Percentiles rank a stretch among this genome's conserved stretches.
Conservation (phyloP, 495 filamentous ascomycete genomes). For the Lineolata rhizophorae region DNA sequence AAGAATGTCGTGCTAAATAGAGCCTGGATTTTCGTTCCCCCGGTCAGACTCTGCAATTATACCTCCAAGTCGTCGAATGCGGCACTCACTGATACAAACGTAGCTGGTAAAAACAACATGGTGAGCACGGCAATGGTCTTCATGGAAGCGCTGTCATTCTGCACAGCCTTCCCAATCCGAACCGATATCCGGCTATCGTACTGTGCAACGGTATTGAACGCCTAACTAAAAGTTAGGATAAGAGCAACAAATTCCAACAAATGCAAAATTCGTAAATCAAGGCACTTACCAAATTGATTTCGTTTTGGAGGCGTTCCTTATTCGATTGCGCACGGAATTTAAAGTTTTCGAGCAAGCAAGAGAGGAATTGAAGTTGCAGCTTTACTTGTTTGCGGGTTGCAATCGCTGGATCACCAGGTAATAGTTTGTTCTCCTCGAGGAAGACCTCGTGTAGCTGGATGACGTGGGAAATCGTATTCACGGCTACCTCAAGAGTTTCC, state of each 20-base stretch:
- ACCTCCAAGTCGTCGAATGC: neutral
- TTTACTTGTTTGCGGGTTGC: neutral
- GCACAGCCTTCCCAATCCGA: conserved; percentile 2
- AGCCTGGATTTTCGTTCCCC: too few relatives aligned
- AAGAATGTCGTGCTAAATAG: conserved; percentile 1
- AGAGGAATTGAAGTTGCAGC: neutral
- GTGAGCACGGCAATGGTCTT: conserved; percentile 23
- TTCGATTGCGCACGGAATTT: conserved; percentile 4
- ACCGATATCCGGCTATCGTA: neutral
- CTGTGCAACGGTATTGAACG: conserved; percentile 1
- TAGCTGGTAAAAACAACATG: conserved; percentile 22
- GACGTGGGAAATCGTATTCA: neutral
- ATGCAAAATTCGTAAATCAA: neutral
- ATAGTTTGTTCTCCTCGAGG: neutral
- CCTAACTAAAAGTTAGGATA: neutral
- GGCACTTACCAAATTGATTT: conserved; percentile 1
- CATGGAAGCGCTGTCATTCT: conserved; percentile 20
- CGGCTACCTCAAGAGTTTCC: conserved; percentile 4
- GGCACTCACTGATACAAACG: conserved; percentile 11
- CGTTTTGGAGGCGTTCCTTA: conserved; percentile 3
- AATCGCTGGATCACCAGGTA: neutral
- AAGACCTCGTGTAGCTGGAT: neutral
- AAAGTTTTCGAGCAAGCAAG: neutral
- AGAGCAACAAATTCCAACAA: neutral
- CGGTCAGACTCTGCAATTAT: neutral